Evolutionary conservation across 2,329 filamentous ascomycete genomes (phyloP), one percentile per base, ranked within the genome.

Genomic region (Elsinoe arachidis): DNA sequence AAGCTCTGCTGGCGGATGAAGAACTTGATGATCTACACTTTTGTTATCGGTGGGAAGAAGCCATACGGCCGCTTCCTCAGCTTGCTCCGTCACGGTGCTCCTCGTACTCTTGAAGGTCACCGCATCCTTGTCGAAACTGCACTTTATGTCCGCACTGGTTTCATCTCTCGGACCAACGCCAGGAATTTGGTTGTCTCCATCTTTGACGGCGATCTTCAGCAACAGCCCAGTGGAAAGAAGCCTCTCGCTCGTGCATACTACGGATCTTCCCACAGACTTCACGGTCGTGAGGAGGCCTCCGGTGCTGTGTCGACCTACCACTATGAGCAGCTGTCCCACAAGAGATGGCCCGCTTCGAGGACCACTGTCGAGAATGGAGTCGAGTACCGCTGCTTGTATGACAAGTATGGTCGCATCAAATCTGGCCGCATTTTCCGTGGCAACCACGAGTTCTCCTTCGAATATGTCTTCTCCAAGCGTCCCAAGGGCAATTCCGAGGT

Each of bases 1-100:
- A 61, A 61, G 30, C 6, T 56, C 7, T 61, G 60, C 47, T 61
- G 58, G 60, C 54, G 33, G 37, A 19, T 59, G 14, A 61, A 60
- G 41, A 61, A 61, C n/a, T 23, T 57, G 5, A 56, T 52, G 26
- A 57, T 46, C 19, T 55, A 55, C 14, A 14, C 38, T 38, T 58
- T 61, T 14, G 17, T 58, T n/a, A 58, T 61, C 12, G 49, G 17
- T 12, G 51, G 39, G 10, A 61, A 61, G 35, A 38, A 58, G 17
- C 57, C 57, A 30, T 44, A 55, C 11, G 41, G 39, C 7, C 35
- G 33, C 12, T 55, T 55, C 38, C 49, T 59, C 15, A 46, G 41
- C 21, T 23, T 55, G n/a, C 23, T 55, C 2, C 49, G 51, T 17
- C 38, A 53, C 15, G 60, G 60, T 37, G 30, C 47, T 3, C 51